Percentiles rank a stretch among this genome's conserved stretches.
Evolutionary conservation across 257 asterid genomes (phyloP).

Genomic region (Handroanthus guayacan): DNA sequence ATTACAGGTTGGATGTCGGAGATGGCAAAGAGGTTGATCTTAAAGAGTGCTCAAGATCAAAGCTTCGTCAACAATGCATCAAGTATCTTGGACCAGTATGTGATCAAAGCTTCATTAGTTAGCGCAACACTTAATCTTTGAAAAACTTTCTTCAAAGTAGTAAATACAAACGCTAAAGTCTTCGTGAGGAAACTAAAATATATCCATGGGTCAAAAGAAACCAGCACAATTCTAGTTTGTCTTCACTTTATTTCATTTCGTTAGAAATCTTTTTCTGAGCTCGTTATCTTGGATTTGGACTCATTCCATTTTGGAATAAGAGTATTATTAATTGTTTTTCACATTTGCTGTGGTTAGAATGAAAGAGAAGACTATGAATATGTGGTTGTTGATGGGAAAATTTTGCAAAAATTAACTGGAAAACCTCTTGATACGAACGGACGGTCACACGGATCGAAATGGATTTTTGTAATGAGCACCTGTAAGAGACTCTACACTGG

Average conservation of each 20-base stretch:
- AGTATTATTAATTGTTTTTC: conserved; percentile 2
- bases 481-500: conserved; percentile 76
- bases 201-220: conserved; percentile 10
- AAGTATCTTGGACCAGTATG: conserved; percentile 96
- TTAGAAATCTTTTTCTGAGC: conserved; percentile 14
- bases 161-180: conserved; percentile 14
- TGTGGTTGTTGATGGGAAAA: conserved; percentile 63
- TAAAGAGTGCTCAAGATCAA: conserved; percentile 77
- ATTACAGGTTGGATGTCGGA: conserved; percentile 93
- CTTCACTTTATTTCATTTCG: conserved; percentile 10
- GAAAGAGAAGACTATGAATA: conserved; percentile 84
- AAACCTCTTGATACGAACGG: conserved; percentile 64
- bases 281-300: conserved; percentile 16
- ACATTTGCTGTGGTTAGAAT: conserved; percentile 56
- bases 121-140: conserved; percentile 19
- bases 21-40: conserved; percentile 91
- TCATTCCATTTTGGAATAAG: conserved; percentile 11
- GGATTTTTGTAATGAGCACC: conserved; percentile 99
- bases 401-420: conserved; percentile 60
- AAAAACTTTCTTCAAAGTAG: background rate
- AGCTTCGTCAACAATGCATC: conserved; percentile 89
- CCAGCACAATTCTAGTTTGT: background rate
- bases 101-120: conserved; percentile 33
- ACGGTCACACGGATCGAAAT: conserved; percentile 61
- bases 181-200: background rate